Base-by-base conservation (phyloP, 2,329 filamentous ascomycete species). In the Arthroderma uncinatum region DNA sequence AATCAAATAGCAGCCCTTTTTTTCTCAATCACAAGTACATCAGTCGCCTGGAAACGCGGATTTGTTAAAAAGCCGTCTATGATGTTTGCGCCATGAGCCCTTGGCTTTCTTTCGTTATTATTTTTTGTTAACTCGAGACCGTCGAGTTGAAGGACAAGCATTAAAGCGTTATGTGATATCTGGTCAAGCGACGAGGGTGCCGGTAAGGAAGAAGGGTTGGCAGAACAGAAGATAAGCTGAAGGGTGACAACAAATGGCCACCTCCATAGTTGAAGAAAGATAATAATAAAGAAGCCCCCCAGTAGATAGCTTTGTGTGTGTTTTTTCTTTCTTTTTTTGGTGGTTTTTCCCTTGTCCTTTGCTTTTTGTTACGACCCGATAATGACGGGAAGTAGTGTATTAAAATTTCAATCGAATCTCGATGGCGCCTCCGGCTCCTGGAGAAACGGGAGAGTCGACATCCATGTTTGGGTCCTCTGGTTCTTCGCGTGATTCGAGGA, bases 401-500 rank as follows among this genome's bases (percentile, higher is more conserved):
- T 53, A 53, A 37, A 53, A n/a, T 21, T 39, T 53, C 30, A 53
- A 36, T 39, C 34, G 50, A 6, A 53, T 53, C 23, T 53, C 50
- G 7, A 36, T n/a, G 7, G 30, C 10, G 14, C 28, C 28, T 6
- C 5, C 33, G 33, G 28, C 25, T 25, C 40, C n/a, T 12, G 44
- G 44, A 2, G 33, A 36, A 10, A 36, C 10, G 21, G 56, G 48
- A 16, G 57, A 40, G 28, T 61, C 58, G 12, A 60, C 30, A 10
- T 61, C 58, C 40, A 58, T 62, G 28, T 50, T 52, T 42, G 62
- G 48, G 40, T 58, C 54, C 16, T 58, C 53, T 12, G 65, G 59
- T 37, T 65, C 70, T 54, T 75, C 69, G 53, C 74, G 68, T 47
- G 87, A 77, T 63, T 93, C 85, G 58, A 87, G 79, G 58, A 85